Conservation (phyloP, 31 red algal species). For the Pterothamnion heteromorphum region DNA sequence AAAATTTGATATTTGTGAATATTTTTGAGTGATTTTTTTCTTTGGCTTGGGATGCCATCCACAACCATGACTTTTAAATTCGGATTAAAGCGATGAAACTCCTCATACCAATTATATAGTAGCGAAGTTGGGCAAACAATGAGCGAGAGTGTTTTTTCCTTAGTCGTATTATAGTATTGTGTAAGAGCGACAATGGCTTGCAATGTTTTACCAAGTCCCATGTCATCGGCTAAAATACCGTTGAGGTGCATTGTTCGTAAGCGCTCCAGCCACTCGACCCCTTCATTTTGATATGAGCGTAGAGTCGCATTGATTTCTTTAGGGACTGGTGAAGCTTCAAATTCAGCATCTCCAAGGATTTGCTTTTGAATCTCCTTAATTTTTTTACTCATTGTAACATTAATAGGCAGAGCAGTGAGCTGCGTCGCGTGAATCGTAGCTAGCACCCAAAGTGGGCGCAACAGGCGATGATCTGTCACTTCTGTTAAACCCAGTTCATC, state of each 20-base stretch:
- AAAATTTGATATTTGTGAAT: constrained; percentile 54
- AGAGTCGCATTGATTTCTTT: no score
- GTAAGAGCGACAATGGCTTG: constrained; percentile 73
- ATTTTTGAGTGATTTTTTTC: not conserved
- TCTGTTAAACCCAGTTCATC: no score
- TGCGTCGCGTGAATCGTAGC: no score
- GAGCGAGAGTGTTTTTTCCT: constrained; percentile 67
- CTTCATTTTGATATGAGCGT: constrained; percentile 77
- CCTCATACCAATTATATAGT: constrained; percentile 77
- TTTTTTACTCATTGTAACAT: no score
- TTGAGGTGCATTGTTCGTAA: constrained; percentile 80
- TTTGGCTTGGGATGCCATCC: no score
- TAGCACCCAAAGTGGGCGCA: no score
- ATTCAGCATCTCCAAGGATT: no score
- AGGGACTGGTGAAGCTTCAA: no score
- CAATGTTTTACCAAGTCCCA: constrained; percentile 99
- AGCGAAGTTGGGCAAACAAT: constrained; percentile 79
- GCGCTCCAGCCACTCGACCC: constrained; percentile 82
- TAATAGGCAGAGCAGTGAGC: no score
- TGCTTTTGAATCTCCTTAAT: no score
- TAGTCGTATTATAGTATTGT: constrained; percentile 51
- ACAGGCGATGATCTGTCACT: no score
- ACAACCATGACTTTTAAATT: no score
- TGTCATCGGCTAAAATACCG: constrained; percentile 94
- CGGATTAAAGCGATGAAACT: constrained; percentile 62